A percentile compares a stretch with the other conserved stretches of the same genome.
phyloP scores from a whole-genome alignment of 345 rosid genomes.

The Nasturtium officinale region DNA sequence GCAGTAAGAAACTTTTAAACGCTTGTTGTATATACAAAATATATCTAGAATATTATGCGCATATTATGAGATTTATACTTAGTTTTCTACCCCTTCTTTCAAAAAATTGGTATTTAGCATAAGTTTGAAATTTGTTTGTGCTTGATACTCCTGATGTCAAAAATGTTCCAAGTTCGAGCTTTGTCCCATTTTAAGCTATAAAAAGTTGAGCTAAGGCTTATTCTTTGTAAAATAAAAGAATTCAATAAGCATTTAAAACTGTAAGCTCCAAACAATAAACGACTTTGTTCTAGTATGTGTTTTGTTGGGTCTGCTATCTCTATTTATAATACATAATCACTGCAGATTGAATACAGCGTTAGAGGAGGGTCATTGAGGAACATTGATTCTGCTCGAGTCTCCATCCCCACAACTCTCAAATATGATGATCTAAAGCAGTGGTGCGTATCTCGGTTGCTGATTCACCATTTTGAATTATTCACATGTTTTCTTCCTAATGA shows the following conservation, averaged over 20 bases:
- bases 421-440: slow-evolving; percentile 82
- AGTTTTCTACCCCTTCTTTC: not conserved
- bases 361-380: slow-evolving; percentile 87
- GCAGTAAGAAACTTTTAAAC: slow-evolving; percentile 54
- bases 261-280: not conserved
- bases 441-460: slow-evolving; percentile 46
- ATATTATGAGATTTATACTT: not conserved
- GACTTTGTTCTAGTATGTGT: not conserved
- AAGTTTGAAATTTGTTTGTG: not conserved
- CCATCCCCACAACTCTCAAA: slow-evolving; percentile 73
- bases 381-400: slow-evolving; percentile 90
- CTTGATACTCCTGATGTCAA: not conserved
- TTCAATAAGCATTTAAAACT: not conserved
- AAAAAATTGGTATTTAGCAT: not conserved
- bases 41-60: not conserved
- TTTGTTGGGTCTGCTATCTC: slow-evolving; percentile 6
- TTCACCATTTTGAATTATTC: not conserved
- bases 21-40: not conserved
- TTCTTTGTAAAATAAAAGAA: not conserved
- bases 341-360: slow-evolving; percentile 87
- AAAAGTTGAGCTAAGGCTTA: not conserved
- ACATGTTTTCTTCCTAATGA: slow-evolving; percentile 31
- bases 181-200: not conserved
- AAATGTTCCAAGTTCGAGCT: not conserved
- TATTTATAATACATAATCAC: not conserved